Percentiles rank a stretch among this genome's conserved stretches.
These are phyloP conservation scores for Aspergillus sp. DNA, from an alignment of 2,329 filamentous ascomycete species.

Conservation along the genomic window DNA sequence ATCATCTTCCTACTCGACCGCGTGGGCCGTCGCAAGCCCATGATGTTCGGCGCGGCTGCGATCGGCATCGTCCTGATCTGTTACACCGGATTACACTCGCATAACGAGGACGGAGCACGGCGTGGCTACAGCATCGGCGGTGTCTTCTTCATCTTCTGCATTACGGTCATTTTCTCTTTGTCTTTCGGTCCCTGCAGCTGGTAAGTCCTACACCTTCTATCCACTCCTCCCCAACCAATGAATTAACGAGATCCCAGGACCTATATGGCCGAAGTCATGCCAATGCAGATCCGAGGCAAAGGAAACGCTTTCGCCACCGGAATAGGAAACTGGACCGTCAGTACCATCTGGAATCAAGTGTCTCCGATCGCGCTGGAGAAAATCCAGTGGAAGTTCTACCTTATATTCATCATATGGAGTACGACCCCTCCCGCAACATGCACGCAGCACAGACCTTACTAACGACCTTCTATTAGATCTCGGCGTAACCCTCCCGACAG, in stretches of 20 bases:
- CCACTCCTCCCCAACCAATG: conserved; percentile 9
- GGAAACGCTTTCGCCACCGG: conserved; percentile 59
- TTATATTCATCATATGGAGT: conserved; percentile 57
- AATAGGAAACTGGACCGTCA: conserved; percentile 60
- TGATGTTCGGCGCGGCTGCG: conserved; percentile 54
- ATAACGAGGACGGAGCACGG: conserved; percentile 43
- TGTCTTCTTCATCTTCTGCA: conserved; percentile 66
- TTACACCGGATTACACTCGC: conserved; percentile 59
- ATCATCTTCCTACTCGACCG: conserved; percentile 58
- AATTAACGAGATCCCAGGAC: conserved; percentile 48
- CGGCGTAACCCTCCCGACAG: conserved; percentile 41
- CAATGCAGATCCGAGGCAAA: conserved; percentile 63
- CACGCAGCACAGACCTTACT: neutral
- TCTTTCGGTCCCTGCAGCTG: conserved; percentile 54
- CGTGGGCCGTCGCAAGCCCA: conserved; percentile 53
- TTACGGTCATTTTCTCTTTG: conserved; percentile 59
- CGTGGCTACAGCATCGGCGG: conserved; percentile 57
- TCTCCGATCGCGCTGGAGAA: conserved; percentile 52
- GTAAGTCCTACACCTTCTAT: conserved; percentile 10
- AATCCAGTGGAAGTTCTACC: conserved; percentile 57
- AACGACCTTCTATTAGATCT: conserved; percentile 25
- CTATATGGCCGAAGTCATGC: conserved; percentile 66
- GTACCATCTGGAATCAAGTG: conserved; percentile 60
- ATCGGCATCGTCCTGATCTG: conserved; percentile 60
- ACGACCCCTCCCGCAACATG: conserved; percentile 9